These are phyloP conservation scores for Nelumbo lutea DNA, from an alignment of 164 flowering plant genomes.

Conservation along the genomic window DNA sequence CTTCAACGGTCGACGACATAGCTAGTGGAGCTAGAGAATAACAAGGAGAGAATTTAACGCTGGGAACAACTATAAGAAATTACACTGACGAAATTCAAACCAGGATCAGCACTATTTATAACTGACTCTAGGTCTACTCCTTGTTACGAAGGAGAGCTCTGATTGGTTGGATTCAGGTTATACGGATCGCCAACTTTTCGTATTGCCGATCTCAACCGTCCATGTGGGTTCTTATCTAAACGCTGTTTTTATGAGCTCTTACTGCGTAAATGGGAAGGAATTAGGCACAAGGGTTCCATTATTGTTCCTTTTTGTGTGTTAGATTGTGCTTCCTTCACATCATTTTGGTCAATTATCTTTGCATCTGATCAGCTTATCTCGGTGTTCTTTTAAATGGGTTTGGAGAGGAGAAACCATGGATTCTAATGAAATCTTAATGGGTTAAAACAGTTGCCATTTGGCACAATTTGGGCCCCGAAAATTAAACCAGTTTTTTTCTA, in stretches of 20 bases:
- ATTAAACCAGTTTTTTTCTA: not conserved
- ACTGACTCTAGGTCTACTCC: not conserved
- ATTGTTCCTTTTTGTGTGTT: not conserved
- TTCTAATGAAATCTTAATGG: not conserved
- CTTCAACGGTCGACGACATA: conserved; percentile 7
- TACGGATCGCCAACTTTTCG: conserved; percentile 11
- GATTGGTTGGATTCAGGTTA: conserved; percentile 13
- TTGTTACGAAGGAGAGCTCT: not conserved
- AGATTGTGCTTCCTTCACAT: conserved; percentile 10
- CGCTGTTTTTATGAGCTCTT: conserved; percentile 1
- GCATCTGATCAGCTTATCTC: not conserved
- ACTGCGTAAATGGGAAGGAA: not conserved
- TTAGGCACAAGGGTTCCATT: no score
- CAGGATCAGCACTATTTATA: conserved; percentile 8
- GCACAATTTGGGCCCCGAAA: not conserved
- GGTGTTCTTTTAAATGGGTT: not conserved
- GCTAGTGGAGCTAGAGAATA: not conserved
- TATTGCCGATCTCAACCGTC: not conserved
- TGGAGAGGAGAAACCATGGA: not conserved
- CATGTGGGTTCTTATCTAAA: conserved; percentile 1
- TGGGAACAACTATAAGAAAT: no score
- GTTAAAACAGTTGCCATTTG: conserved; percentile 8
- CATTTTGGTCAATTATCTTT: not conserved
- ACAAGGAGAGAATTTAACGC: no score
- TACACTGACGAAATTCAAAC: not conserved